Conservation (phyloP, 331 rosid genomes). For the Arachis monticola region DNA sequence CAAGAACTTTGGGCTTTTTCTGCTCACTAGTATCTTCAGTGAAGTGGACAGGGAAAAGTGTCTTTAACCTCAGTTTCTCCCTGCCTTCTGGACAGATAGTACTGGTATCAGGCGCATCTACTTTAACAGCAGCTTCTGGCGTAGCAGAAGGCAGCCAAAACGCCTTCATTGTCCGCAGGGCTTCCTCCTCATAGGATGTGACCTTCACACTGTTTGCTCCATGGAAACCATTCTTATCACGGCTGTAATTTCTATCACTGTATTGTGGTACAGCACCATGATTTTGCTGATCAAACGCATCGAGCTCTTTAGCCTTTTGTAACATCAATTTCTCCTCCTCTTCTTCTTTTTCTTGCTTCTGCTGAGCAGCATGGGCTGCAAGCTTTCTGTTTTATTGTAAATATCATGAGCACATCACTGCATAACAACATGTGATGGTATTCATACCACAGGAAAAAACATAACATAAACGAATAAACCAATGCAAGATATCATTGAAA, state of each 20-base stretch:
- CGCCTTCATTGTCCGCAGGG: slow-evolving; percentile 98
- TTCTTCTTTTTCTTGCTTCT: slow-evolving; percentile 85
- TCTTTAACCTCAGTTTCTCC: slow-evolving; percentile 81
- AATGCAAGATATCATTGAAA: slow-evolving; percentile 7
- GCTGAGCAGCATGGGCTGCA: slow-evolving; percentile 80
- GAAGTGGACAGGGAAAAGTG: slow-evolving; percentile 72
- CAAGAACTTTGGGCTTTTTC: slow-evolving; percentile 63
- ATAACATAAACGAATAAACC: not conserved
- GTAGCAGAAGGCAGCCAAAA: slow-evolving; percentile 99
- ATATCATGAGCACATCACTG: slow-evolving; percentile 16
- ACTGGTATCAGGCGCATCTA: slow-evolving; percentile 67
- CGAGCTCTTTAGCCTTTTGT: slow-evolving; percentile 92
- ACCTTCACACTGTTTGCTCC: slow-evolving; percentile 98
- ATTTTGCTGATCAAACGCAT: slow-evolving; percentile 97
- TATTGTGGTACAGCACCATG: slow-evolving; percentile 94
- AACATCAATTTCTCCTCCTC: slow-evolving; percentile 74
- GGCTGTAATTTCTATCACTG: slow-evolving; percentile 72
- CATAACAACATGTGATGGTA: not conserved
- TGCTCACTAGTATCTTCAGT: slow-evolving; percentile 72
- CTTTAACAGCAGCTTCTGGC: slow-evolving; percentile 81
- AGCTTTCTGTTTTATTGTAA: slow-evolving; percentile 61
- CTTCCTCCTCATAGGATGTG: slow-evolving; percentile 95
- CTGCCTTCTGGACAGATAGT: slow-evolving; percentile 86
- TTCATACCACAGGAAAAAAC: slow-evolving; percentile 1
- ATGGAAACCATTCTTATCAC: slow-evolving; percentile 83